Percentiles rank a stretch among this genome's conserved stretches.
These are phyloP conservation scores for Lentinula novae-zelandiae DNA, from an alignment of 1,284 basidiomycete species.

Conservation along the genomic window DNA sequence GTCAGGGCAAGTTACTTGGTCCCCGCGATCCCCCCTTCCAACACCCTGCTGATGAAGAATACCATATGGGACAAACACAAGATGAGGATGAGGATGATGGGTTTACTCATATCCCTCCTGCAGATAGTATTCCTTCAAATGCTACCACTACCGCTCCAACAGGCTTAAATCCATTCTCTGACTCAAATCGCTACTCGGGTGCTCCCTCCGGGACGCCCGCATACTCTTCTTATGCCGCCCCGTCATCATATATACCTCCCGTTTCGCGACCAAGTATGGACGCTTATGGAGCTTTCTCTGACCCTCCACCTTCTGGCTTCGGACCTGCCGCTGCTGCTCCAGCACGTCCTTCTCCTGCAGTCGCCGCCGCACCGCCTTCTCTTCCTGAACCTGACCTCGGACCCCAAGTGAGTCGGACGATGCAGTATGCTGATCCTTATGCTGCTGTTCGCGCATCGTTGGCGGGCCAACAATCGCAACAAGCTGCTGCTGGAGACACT, in stretches of 20 bases:
- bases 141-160: constrained; percentile 16
- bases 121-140: constrained; percentile 20
- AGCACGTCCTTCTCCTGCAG: constrained; percentile 20
- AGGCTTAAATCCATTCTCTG: constrained; percentile 48
- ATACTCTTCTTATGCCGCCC: constrained; percentile 29
- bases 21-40: constrained; percentile 71
- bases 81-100: constrained; percentile 48
- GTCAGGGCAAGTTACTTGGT: constrained; percentile 56
- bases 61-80: constrained; percentile 30
- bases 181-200: constrained; percentile 44
- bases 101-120: constrained; percentile 40
- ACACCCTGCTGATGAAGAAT: constrained; percentile 41
- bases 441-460: constrained; percentile 66
- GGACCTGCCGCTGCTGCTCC: constrained; percentile 20
- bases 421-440: constrained; percentile 85
- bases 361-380: constrained; percentile 25
- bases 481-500: constrained; percentile 21
- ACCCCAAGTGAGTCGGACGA: constrained; percentile 73
- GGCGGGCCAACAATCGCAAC: constrained; percentile 22
- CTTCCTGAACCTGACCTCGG: constrained; percentile 35
- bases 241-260: constrained; percentile 21
- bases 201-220: constrained; percentile 26
- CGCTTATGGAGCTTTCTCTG: constrained; percentile 83
- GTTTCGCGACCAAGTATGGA: constrained; percentile 71
- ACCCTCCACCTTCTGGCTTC: constrained; percentile 72